Evolutionary conservation across 768 basidiomycete genomes (phyloP).

Genomic region (Hygrophoropsis aurantiaca): DNA sequence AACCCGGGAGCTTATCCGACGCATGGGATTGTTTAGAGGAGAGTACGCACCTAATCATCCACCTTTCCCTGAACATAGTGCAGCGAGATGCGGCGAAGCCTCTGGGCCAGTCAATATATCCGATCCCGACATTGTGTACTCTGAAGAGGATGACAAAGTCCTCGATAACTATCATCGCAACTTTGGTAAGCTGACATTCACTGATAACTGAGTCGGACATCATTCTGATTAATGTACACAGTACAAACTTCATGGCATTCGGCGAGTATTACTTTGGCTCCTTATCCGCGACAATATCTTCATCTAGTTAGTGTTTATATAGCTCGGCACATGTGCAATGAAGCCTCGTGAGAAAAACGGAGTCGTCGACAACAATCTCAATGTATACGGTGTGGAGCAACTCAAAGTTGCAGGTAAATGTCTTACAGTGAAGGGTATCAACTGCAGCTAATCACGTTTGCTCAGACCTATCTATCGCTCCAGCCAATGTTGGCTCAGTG

Average conservation of each 20-base stretch:
- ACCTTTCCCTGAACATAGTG: conserved; percentile 25
- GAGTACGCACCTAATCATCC: conserved; percentile 22
- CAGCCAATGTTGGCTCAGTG: conserved; percentile 33
- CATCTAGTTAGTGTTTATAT: neutral
- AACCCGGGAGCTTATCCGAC: conserved; percentile 51
- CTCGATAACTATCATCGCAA: conserved; percentile 26
- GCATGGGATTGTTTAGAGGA: conserved; percentile 40
- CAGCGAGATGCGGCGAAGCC: conserved; percentile 21
- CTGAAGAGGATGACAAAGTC: conserved; percentile 32
- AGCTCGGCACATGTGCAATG: conserved; percentile 73
- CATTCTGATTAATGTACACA: neutral
- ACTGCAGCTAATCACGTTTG: conserved; percentile 33
- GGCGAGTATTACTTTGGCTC: conserved; percentile 4
- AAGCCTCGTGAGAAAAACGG: conserved; percentile 57
- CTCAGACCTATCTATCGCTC: conserved; percentile 35
- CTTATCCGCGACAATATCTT: conserved; percentile 9
- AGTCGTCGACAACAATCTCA: conserved; percentile 60
- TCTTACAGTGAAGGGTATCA: conserved; percentile 24
- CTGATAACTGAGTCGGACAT: neutral
- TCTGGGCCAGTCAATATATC: conserved; percentile 19
- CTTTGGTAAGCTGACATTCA: conserved; percentile 7
- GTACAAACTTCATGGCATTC: conserved; percentile 12
- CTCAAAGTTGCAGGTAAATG: conserved; percentile 41
- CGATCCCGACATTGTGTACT: conserved; percentile 33
- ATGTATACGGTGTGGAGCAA: conserved; percentile 59